Base-by-base conservation (phyloP, 2,329 filamentous ascomycete species). In the Nigrospora osmanthi region DNA sequence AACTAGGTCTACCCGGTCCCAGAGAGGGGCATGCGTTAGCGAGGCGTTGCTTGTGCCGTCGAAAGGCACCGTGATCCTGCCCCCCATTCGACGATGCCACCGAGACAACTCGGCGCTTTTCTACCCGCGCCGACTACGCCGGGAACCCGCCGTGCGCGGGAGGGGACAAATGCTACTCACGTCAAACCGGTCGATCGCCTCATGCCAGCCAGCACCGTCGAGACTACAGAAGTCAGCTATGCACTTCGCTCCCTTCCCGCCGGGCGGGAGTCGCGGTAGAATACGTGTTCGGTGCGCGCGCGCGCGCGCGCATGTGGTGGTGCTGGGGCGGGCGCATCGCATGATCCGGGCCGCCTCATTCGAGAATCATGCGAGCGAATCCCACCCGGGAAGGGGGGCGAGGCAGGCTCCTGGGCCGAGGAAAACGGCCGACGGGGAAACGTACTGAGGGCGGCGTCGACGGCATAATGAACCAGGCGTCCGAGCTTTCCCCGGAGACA, bases 111-210 rank as follows among this genome's bases (percentile, higher is more conserved):
- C 38, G 28, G 23, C 23, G 7, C 23, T 6, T 28, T 28, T 28
- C 23, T 28, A 10, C 23, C 23, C 23, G 9, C 23, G 7, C 7
- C 5, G 7, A 28, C 5, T 10, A 28, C 9, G 23, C 23, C 23
- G 23, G 5, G 23, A 28, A 28, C 6, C 23, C 23, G 23, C 23
- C 23, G 23, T 2, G 23, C 23, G 10, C 23, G 4, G 23, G 23
- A 39, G 37, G 40, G 15, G 14, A 15, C 30, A 47, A 43, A 43
- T 46, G 17, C 47, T 55, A 85, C 87, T 80, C 87, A 98, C 93
- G 90, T 96, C 71, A 98, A 77, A 60, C 93, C 93, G 50, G 93
- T 97, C 53, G 91, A 96, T 57, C 93, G 89, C 73, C 95, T 94
- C 75, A 98, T 90, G 60, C 93, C 93, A 35, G 93, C 93, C 54